Evolutionary conservation across 768 basidiomycete species (phyloP).

Genomic region (Fibroporia radiculosa): DNA sequence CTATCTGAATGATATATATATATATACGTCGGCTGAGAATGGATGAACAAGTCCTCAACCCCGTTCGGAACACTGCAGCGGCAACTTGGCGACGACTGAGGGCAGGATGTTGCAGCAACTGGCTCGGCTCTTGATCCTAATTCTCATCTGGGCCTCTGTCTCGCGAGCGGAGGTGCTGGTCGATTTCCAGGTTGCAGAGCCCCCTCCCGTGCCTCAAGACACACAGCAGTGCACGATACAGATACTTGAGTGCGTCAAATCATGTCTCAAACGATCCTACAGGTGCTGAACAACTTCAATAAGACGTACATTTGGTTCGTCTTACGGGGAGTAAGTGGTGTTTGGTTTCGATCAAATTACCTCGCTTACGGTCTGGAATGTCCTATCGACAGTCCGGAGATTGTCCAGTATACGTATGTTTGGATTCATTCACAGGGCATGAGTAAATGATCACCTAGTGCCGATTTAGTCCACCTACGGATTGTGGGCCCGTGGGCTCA

Average conservation of each 20-base stretch:
- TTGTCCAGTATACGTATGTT: slow-evolving; percentile 52
- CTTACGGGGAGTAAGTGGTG: slow-evolving; percentile 52
- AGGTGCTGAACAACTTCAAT: not conserved
- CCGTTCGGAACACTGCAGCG: not conserved
- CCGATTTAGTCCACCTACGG: slow-evolving; percentile 51
- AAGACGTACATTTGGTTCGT: slow-evolving; percentile 67
- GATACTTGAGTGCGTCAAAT: slow-evolving; percentile 48
- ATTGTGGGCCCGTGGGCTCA: slow-evolving; percentile 61
- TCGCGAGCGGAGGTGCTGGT: slow-evolving; percentile 2
- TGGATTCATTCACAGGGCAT: no score
- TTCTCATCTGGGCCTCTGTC: not conserved
- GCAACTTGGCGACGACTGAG: no score
- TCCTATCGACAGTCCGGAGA: slow-evolving; percentile 50
- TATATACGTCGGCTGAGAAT: no score
- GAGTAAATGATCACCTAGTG: no score
- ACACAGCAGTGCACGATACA: slow-evolving; percentile 56
- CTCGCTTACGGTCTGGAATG: not conserved
- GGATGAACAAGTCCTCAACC: not conserved
- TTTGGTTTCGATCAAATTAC: not conserved
- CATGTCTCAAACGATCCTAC: no score
- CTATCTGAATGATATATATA: slow-evolving; percentile 1
- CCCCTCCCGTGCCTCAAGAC: slow-evolving; percentile 56
- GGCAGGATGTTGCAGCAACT: not conserved
- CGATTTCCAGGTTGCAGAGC: slow-evolving; percentile 68
- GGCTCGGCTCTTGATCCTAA: not conserved